Conservation (phyloP, 768 basidiomycete species). For the Lactarius hengduanensis region DNA sequence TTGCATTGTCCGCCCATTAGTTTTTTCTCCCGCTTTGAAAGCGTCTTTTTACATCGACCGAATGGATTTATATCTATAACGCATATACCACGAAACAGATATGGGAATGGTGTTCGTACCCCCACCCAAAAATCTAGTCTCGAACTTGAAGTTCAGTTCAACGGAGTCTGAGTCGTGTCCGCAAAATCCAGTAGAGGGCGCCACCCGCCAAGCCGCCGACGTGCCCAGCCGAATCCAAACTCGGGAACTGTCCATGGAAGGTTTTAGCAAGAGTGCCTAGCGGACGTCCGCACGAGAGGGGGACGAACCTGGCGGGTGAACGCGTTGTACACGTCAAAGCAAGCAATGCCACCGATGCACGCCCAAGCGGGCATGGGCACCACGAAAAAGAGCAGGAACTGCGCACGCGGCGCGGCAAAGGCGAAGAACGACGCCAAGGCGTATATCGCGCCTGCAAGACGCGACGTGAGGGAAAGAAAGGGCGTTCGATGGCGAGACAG, state of each 20-base stretch:
- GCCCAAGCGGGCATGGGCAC: slow-evolving; percentile 80
- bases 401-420: slow-evolving; percentile 62
- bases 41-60: neutral
- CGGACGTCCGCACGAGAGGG: neutral
- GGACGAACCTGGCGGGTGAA: slow-evolving; percentile 36
- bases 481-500: slow-evolving; percentile 1
- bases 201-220: slow-evolving; percentile 24
- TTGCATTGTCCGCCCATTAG: slow-evolving; percentile 4
- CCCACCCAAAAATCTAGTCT: neutral
- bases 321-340: slow-evolving; percentile 51
- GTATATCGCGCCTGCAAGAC: slow-evolving; percentile 61
- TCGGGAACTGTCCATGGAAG: slow-evolving; percentile 2
- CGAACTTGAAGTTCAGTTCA: neutral
- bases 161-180: slow-evolving; percentile 11
- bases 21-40: slow-evolving; percentile 5
- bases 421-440: slow-evolving; percentile 70
- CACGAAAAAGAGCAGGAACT: slow-evolving; percentile 70
- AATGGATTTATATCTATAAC: neutral
- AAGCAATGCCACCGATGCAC: slow-evolving; percentile 63
- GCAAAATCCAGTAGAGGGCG: slow-evolving; percentile 23
- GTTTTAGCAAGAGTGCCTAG: neutral
- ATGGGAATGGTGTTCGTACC: neutral
- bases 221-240: slow-evolving; percentile 24
- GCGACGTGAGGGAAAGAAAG: slow-evolving; percentile 1
- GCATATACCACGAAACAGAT: neutral